Conservation (phyloP, 352 stramenopile genomes). For the Ophiocytium majus region DNA sequence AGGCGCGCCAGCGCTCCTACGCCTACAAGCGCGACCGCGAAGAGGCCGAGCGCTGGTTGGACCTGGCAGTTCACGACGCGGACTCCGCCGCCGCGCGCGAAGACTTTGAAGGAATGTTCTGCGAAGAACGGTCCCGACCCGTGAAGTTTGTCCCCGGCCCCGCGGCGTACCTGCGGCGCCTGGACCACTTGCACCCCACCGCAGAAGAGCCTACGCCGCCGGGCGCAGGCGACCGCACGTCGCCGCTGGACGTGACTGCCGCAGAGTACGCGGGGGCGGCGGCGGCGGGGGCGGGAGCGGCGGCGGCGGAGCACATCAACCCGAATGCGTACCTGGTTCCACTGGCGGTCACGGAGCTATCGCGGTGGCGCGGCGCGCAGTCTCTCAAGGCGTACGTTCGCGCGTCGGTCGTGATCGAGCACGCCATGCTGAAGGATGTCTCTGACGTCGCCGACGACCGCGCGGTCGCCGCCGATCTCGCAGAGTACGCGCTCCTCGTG, state of each 20-base stretch:
- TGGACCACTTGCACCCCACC: conserved; percentile 5
- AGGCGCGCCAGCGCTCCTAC: conserved; percentile 36
- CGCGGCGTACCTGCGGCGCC: background rate
- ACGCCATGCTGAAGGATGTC: conserved; percentile 12
- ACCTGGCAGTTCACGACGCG: conserved; percentile 15
- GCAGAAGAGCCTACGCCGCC: background rate
- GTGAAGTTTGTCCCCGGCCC: background rate
- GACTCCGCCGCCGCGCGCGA: background rate
- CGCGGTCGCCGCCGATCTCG: background rate
- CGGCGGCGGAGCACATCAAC: background rate
- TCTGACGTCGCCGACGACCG: background rate
- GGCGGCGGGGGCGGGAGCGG: too few species aligned
- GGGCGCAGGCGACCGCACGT: background rate
- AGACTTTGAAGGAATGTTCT: conserved; percentile 13
- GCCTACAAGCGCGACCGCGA: conserved; percentile 48
- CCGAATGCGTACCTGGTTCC: background rate
- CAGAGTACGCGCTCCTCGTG: background rate
- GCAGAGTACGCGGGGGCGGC: background rate
- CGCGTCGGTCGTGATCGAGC: background rate
- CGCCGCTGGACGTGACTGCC: background rate
- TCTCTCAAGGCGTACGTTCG: background rate
- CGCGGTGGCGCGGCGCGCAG: background rate
- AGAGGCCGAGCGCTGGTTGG: conserved; percentile 42
- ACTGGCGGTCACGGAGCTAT: background rate
- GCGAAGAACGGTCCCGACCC: background rate